Percentiles rank a stretch among this genome's conserved stretches.
These are phyloP conservation scores for Globisporangium abappressorium DNA, from an alignment of 352 stramenopile genomes.

Conservation along the genomic window DNA sequence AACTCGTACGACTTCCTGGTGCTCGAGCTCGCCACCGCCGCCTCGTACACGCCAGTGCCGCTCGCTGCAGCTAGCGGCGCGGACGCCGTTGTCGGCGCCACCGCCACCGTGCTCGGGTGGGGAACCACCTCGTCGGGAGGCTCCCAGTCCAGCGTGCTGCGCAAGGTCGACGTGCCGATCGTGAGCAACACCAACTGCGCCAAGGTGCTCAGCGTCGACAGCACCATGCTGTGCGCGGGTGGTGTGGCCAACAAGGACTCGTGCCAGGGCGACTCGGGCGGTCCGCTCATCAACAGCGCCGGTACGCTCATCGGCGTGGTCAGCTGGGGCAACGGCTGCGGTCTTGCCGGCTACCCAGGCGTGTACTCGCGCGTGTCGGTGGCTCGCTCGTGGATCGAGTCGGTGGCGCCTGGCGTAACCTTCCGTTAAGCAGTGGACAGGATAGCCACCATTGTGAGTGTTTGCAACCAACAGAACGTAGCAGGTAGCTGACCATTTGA, in stretches of 20 bases:
- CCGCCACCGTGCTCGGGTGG: no score
- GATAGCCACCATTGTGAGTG: no score
- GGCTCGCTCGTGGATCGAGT: slow-evolving; percentile 44
- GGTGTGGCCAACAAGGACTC: slow-evolving; percentile 37
- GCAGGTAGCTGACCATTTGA: no score
- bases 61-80: no score
- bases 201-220: slow-evolving; percentile 24
- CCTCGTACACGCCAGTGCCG: no score
- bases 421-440: no score
- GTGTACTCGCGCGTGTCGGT: slow-evolving; percentile 56
- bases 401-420: slow-evolving; percentile 15
- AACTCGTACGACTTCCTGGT: no score
- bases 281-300: slow-evolving; percentile 30
- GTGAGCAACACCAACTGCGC: slow-evolving; percentile 41
- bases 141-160: no score
- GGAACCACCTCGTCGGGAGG: no score
- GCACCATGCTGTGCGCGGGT: slow-evolving; percentile 55
- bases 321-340: slow-evolving; percentile 63
- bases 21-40: no score
- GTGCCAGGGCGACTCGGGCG: slow-evolving; percentile 61
- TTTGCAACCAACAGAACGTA: no score
- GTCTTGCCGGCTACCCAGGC: slow-evolving; percentile 39
- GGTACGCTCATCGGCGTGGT: slow-evolving; percentile 45
- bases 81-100: no score
- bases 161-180: slow-evolving; percentile 39